Conservation (phyloP, 202 grass and related monocot species). For the Dendrocalamus latiflorus region DNA sequence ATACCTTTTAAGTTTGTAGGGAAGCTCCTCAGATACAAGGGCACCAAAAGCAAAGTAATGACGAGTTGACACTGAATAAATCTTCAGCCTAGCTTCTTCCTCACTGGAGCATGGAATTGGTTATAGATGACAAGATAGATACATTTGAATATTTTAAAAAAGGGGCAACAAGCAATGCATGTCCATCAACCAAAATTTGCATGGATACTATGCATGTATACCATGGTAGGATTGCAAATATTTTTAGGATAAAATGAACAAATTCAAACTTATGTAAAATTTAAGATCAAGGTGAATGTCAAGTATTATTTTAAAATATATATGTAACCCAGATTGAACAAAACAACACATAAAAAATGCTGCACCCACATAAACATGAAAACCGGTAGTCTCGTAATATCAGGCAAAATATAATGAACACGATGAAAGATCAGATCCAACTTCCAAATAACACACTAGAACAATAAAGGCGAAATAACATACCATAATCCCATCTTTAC, state of each 20-base stretch:
- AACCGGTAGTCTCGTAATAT: not conserved
- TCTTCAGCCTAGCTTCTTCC: constrained; percentile 60
- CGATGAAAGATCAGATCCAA: not conserved
- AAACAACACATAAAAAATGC: not conserved
- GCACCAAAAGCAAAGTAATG: constrained; percentile 81
- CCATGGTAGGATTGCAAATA: not conserved
- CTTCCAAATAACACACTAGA: not conserved
- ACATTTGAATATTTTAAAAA: not conserved
- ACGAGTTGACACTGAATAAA: constrained; percentile 72
- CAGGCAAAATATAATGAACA: not conserved
- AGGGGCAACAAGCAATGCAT: not conserved
- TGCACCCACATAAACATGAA: not conserved
- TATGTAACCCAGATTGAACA: not conserved
- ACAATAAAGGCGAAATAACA: not conserved
- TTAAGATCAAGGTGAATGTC: not conserved
- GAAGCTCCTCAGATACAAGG: constrained; percentile 65
- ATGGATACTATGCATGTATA: not conserved
- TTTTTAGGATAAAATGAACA: not conserved
- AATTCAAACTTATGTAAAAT: not conserved
- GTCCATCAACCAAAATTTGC: not conserved
- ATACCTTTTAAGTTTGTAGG: constrained; percentile 76
- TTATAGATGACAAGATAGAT: not conserved
- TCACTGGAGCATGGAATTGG: constrained; percentile 51
- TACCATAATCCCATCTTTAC: not conserved
- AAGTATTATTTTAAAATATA: not conserved